Conservation (phyloP, 164 flowering plant genomes). For the Malania oleifera region DNA sequence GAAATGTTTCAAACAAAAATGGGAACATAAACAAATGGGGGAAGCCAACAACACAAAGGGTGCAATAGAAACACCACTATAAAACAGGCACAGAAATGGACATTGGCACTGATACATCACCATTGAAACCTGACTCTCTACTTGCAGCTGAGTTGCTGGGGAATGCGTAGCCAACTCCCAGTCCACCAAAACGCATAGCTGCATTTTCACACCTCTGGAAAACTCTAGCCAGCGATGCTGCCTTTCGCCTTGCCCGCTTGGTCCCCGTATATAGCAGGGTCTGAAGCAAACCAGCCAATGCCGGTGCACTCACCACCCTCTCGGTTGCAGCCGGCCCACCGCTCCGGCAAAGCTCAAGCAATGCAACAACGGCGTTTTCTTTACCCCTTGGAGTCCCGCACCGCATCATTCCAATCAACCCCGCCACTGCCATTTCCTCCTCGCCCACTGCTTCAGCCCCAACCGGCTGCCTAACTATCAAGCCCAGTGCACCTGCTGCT, state of each 20-base stretch:
- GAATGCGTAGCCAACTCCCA: slow-evolving; percentile 50
- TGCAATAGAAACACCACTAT: slow-evolving; percentile 25
- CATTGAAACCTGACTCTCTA: slow-evolving; percentile 40
- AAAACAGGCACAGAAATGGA: slow-evolving; percentile 68
- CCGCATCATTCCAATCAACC: slow-evolving; percentile 75
- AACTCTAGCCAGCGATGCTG: slow-evolving; percentile 88
- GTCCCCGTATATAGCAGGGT: slow-evolving; percentile 72
- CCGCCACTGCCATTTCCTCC: slow-evolving; percentile 63
- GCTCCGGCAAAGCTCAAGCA: slow-evolving; percentile 77
- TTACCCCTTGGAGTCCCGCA: slow-evolving; percentile 81
- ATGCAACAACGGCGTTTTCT: slow-evolving; percentile 89
- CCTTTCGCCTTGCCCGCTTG: slow-evolving; percentile 85
- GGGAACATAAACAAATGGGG: slow-evolving; percentile 16
- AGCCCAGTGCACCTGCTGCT: slow-evolving; percentile 82
- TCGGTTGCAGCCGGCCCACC: slow-evolving; percentile 71
- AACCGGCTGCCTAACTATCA: slow-evolving; percentile 64
- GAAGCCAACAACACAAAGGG: slow-evolving; percentile 10
- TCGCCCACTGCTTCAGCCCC: slow-evolving; percentile 73
- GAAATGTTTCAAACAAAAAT: slow-evolving; percentile 25
- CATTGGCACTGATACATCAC: slow-evolving; percentile 50
- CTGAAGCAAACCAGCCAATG: slow-evolving; percentile 70
- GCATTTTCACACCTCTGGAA: slow-evolving; percentile 71
- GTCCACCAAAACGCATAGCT: slow-evolving; percentile 43
- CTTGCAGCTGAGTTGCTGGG: slow-evolving; percentile 45
- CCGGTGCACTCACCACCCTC: slow-evolving; percentile 64